Evolutionary conservation across 768 basidiomycete species (phyloP), one percentile per base, ranked within the genome.

Genomic region (Rhodotorula paludigena): DNA sequence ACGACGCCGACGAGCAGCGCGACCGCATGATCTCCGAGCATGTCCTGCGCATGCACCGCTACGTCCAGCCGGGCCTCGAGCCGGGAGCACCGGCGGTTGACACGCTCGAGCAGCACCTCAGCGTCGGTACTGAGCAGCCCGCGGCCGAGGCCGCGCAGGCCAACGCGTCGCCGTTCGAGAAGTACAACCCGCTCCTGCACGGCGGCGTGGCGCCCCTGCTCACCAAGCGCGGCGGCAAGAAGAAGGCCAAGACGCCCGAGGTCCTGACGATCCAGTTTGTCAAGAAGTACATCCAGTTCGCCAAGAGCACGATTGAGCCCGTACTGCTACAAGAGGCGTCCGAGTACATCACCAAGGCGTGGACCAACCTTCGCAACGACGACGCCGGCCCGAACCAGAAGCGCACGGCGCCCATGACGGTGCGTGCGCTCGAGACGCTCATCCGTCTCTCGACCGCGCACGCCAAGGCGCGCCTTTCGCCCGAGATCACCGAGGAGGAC

Each of bases 261-360:
- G 87, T 99, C 45, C 82, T 99, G 64, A 91, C 86, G 74, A 91
- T 96, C 68, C 81, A 87, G 10, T 99, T 99, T 76, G 86, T 99
- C 77, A 99, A 99, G 81, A 98, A 97, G 80, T 98, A 93, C 75
- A 89, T 99, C 64, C 94, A 98, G 79, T 97, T 97, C 75, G 89
- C 94, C 49, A 98, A 97, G 80, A 89, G 85, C 79, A 86, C 88
- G 74, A 83, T 86, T 25, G 84, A 88, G 64, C 96, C 96, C 3
- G 85, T 84, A 32, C 80, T 98, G 71, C 94, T 90, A 12, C 88
- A 92, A 77, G 92, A 89, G 47, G 96, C 96, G 10, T 91, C 93
- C 63, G 92, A 96, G 77, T 84, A 87, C 78, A 97, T 99, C 69
- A 89, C 94, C 47, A 85, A 89, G 55, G 89, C 93, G 44, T 99